Evolutionary conservation across 2,329 filamentous ascomycete genomes (phyloP), one percentile per base, ranked within the genome.

Genomic region (Epichloe typhina): DNA sequence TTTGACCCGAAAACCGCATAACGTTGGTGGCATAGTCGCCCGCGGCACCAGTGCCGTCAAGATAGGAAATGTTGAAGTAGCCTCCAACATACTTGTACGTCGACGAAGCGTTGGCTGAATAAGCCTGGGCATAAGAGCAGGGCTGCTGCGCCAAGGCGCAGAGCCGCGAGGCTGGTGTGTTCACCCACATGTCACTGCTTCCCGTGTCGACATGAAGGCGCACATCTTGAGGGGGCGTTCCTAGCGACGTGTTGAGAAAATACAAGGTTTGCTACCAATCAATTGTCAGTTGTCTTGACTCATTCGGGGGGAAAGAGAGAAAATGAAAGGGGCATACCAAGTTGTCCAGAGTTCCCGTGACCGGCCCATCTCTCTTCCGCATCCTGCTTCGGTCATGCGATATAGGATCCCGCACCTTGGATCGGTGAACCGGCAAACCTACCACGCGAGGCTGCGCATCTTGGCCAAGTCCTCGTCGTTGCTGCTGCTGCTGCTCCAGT

Each of bases 1-100:
- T 73, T 33, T 73, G 64, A 21, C 69, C 70, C 12, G 77, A 81
- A 49, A 89, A 71, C 4, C 67, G 69, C 52, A 95, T 69, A 0
- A 75, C 84, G 61, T 96, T 90, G 4, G 77, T 82, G 2, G 80
- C 86, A 64, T 95, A 95, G 66, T 93, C 86, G 36, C 90, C 89
- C 1, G 70, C 64, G 0, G 88, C 86, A 5, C 82, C 80, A 0
- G 86, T 86, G 44, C 86, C 86, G 66, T 95, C 89, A 40, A 86
- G 84, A 57, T 95, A 95, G 1, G 82, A 82, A 56, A 95, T 95
- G 68, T 91, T 90, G 71, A 96, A 95, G 53, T 81, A 74, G 61
- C 78, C 82, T 55, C 81, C 82, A 50, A 95, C 66, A 62, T 83
- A 88, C 36, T 74, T 61, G 66, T 90, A 91, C 2, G 88, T 86